Percentiles rank a stretch among this genome's conserved stretches.
These are phyloP conservation scores for Acanthamoeba rhysodes DNA, from an alignment of 208 protist genomes.

Conservation along the genomic window DNA sequence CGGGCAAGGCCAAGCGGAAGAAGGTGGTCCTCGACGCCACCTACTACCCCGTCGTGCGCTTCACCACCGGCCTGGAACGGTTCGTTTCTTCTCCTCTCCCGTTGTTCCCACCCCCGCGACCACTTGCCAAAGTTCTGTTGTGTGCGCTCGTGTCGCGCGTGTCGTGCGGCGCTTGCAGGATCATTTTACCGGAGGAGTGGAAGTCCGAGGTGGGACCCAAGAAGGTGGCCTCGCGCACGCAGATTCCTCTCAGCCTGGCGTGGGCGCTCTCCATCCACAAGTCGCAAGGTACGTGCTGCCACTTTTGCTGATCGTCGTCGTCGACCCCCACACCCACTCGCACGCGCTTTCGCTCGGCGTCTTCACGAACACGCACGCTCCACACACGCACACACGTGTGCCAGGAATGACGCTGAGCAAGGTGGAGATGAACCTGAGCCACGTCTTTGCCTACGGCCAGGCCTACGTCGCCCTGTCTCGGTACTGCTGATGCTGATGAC, in stretches of 20 bases:
- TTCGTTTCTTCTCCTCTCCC: neutral
- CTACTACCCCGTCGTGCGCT: constrained; percentile 56
- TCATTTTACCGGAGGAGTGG: constrained; percentile 72
- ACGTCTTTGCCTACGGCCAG: constrained; percentile 72
- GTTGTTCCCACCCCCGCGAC: too few relatives aligned
- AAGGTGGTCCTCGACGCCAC: neutral
- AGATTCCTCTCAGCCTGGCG: constrained; percentile 95
- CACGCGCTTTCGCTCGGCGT: too few relatives aligned
- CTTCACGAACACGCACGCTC: too few relatives aligned
- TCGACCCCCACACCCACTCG: neutral
- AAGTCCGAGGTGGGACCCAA: constrained; percentile 42
- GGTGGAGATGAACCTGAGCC: constrained; percentile 72
- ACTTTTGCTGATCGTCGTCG: neutral
- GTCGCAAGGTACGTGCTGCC: constrained; percentile 89
- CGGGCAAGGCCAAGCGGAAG: neutral
- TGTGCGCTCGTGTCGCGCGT: too few relatives aligned
- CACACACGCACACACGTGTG: too few relatives aligned
- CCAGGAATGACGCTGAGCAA: constrained; percentile 73
- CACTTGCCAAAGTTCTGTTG: too few relatives aligned
- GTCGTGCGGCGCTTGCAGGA: neutral
- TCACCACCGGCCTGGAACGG: constrained; percentile 60
- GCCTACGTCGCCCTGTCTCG: constrained; percentile 68
- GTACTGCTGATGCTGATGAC: neutral
- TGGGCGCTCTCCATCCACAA: constrained; percentile 98
- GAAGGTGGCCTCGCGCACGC: constrained; percentile 73